Conservation (phyloP, 2,329 filamentous ascomycete species). For the Cladosporium cucumerinum region DNA sequence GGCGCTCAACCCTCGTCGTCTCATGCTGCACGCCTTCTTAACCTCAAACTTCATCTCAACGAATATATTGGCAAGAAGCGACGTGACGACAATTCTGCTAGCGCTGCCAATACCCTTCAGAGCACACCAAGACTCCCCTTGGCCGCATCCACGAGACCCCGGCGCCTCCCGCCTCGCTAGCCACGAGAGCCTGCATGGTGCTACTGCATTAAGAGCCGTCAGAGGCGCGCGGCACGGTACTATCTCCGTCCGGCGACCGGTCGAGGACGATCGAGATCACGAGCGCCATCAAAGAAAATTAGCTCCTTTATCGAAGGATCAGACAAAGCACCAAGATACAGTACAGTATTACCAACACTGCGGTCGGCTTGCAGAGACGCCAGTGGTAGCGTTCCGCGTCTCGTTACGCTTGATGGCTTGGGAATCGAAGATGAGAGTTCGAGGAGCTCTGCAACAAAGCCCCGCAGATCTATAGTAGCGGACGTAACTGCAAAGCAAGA, state of each 20-base stretch:
- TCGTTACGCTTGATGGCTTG: neutral
- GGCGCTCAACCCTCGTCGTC: neutral
- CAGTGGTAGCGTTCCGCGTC: neutral
- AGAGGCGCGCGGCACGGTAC: constrained; percentile 10
- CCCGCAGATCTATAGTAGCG: constrained; percentile 4
- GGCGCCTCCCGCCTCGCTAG: constrained; percentile 12
- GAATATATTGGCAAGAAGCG: constrained; percentile 1
- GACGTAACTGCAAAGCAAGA: neutral
- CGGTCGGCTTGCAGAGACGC: neutral
- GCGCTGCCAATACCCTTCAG: constrained; percentile 9
- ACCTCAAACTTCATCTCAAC: constrained; percentile 6
- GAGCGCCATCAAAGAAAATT: neutral
- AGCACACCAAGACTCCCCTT: neutral
- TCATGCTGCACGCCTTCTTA: neutral
- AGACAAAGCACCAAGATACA: neutral
- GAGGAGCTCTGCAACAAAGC: neutral
- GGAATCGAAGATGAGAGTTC: constrained; percentile 9
- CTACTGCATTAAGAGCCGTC: constrained; percentile 16
- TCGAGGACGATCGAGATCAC: constrained; percentile 1
- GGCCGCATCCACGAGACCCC: constrained; percentile 11
- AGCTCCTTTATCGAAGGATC: constrained; percentile 2
- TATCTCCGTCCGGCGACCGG: neutral
- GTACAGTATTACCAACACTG: neutral
- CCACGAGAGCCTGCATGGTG: constrained; percentile 4
- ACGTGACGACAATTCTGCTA: constrained; percentile 1